These are phyloP conservation scores for Amorphotheca resinae DNA, from an alignment of 495 filamentous ascomycete genomes.

Conservation along the genomic window DNA sequence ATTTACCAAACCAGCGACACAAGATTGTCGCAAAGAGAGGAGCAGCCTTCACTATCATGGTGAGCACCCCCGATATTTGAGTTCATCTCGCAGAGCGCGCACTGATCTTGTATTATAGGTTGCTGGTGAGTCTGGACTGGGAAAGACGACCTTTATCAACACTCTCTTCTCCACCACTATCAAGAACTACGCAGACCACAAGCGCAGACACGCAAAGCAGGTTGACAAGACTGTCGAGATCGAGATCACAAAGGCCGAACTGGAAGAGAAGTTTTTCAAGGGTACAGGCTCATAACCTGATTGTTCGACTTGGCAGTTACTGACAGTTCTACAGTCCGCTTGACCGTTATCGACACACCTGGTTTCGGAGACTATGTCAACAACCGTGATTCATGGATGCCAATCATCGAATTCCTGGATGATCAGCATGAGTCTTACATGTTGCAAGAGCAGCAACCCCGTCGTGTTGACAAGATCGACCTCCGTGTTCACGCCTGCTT, in stretches of 20 bases:
- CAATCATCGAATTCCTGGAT: conserved; percentile 98
- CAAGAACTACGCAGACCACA: conserved; percentile 99
- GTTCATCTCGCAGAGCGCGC: background rate
- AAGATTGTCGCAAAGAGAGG: conserved; percentile 99
- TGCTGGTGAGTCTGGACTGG: conserved; percentile 95
- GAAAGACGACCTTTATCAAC: conserved; percentile 99
- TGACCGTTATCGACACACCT: conserved; percentile 97
- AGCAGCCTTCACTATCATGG: conserved; percentile 98
- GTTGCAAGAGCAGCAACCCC: conserved; percentile 98
- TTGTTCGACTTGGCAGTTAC: conserved; percentile 7
- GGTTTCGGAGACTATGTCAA: conserved; percentile 99
- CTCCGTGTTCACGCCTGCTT: conserved; percentile 96
- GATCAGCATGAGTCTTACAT: conserved; percentile 99
- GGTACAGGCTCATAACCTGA: conserved; percentile 39
- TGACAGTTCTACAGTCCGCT: conserved; percentile 52
- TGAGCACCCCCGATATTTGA: conserved; percentile 28
- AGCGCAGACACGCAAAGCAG: conserved; percentile 96
- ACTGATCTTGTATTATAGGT: conserved; percentile 44
- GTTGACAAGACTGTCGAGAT: conserved; percentile 99
- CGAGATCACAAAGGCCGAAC: conserved; percentile 97
- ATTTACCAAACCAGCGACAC: conserved; percentile 85
- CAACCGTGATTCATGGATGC: conserved; percentile 99
- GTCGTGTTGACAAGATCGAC: conserved; percentile 95
- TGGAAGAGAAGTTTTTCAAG: conserved; percentile 99
- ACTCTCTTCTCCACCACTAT: conserved; percentile 99